Conservation (phyloP, 2,329 filamentous ascomycete genomes). For the Fusarium pseudonygamai region DNA sequence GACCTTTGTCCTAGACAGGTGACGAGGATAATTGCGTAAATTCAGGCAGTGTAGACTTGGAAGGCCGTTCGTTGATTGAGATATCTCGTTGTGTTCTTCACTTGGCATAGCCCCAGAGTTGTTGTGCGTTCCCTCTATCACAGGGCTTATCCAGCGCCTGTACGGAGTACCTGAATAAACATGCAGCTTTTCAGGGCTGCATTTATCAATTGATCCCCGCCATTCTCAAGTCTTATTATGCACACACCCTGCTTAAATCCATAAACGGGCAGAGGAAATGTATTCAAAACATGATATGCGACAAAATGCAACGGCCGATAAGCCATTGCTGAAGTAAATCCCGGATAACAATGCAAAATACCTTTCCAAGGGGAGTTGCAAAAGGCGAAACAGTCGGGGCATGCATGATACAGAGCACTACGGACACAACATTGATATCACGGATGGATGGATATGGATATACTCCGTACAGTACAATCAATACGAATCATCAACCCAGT, state of each 20-base stretch:
- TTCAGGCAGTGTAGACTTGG: neutral
- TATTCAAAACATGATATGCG: neutral
- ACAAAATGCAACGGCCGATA: neutral
- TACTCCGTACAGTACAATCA: neutral
- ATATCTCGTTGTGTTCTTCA: neutral
- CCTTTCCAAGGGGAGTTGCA: neutral
- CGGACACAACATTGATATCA: neutral
- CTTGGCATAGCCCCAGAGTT: neutral
- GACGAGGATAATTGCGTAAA: neutral
- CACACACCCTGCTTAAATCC: neutral
- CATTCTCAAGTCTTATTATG: constrained; percentile 7
- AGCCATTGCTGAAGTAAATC: neutral
- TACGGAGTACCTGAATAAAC: neutral
- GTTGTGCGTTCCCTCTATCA: neutral
- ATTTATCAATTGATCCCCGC: constrained; percentile 20
- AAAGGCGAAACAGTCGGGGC: neutral
- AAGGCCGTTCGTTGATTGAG: neutral
- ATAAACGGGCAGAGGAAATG: neutral
- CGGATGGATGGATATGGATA: neutral
- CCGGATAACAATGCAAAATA: neutral
- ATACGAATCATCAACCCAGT: neutral
- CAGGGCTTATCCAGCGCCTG: neutral
- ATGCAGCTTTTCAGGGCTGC: constrained; percentile 6
- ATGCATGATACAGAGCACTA: neutral
- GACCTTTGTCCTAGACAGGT: neutral